Percentiles rank a stretch among this genome's conserved stretches.
phyloP scores from a whole-genome alignment of 352 stramenopile genomes.

The Aphanomyces stellatus region DNA sequence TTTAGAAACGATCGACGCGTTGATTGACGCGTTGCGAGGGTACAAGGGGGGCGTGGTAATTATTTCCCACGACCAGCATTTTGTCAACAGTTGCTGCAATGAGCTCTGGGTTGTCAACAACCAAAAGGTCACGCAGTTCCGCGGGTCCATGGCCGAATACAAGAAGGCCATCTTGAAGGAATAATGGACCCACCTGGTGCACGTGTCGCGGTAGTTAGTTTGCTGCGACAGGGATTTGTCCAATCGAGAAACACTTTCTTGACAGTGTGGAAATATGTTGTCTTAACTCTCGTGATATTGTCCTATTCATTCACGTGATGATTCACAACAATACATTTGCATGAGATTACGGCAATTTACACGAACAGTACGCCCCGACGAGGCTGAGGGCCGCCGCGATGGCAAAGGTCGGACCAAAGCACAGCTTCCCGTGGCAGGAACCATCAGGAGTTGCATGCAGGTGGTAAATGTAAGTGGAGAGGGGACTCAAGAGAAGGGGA shows the following conservation, averaged over 20 bases:
- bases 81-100: constrained; percentile 92
- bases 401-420: constrained; percentile 48
- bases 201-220: background rate
- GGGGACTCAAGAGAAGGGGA: constrained; percentile 57
- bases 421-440: constrained; percentile 42
- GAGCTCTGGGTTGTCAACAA: constrained; percentile 90
- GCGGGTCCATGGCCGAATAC: constrained; percentile 74
- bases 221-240: no score
- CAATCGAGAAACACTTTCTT: no score
- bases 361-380: no score
- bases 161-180: constrained; percentile 65
- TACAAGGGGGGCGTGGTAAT: constrained; percentile 96
- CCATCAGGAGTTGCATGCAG: constrained; percentile 18
- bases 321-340: no score
- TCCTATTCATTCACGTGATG: no score
- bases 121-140: constrained; percentile 65
- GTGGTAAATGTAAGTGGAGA: constrained; percentile 53
- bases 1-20: constrained; percentile 77
- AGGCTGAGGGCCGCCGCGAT: no score
- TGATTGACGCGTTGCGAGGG: constrained; percentile 92
- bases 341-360: no score
- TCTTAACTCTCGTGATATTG: no score
- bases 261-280: no score
- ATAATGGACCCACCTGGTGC: constrained; percentile 19
- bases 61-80: constrained; percentile 97